Evolutionary conservation across 495 filamentous ascomycete species (phyloP).

Genomic region (Cetradonia linearis): DNA sequence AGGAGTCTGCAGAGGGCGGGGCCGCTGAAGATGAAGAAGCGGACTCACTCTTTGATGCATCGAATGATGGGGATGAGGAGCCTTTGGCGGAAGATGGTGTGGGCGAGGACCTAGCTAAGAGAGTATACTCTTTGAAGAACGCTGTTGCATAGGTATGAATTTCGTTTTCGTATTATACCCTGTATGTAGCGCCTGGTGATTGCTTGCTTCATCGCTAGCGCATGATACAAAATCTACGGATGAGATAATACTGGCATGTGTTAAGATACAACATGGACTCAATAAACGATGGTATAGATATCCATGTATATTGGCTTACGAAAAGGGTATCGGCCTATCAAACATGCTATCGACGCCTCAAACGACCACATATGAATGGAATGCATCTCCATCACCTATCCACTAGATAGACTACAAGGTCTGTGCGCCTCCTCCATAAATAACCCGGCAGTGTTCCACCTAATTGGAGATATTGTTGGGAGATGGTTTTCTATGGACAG

Average conservation of each 20-base stretch:
- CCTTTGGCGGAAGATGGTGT: conserved; percentile 1
- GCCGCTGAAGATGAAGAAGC: background rate
- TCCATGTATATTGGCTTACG: background rate
- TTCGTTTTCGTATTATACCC: background rate
- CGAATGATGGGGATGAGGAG: background rate
- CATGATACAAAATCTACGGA: background rate
- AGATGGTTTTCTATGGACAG: conserved; percentile 12
- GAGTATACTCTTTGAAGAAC: conserved; percentile 2
- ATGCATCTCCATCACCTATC: background rate
- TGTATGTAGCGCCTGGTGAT: background rate
- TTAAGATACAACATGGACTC: no score
- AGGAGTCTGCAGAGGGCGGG: background rate
- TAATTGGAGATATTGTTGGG: conserved; percentile 22
- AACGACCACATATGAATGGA: background rate
- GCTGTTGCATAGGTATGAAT: background rate
- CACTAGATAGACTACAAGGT: background rate
- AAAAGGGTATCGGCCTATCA: background rate
- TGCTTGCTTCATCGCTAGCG: background rate
- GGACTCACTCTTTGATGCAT: conserved; percentile 8
- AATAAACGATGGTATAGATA: background rate
- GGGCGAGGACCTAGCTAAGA: conserved; percentile 3
- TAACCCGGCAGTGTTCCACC: background rate
- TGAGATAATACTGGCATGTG: no score
- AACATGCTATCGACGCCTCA: background rate
- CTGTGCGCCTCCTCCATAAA: background rate